These are phyloP conservation scores for Mortierella sp. DNA, from an alignment of 371 early-diverging fungal species.

Conservation along the genomic window DNA sequence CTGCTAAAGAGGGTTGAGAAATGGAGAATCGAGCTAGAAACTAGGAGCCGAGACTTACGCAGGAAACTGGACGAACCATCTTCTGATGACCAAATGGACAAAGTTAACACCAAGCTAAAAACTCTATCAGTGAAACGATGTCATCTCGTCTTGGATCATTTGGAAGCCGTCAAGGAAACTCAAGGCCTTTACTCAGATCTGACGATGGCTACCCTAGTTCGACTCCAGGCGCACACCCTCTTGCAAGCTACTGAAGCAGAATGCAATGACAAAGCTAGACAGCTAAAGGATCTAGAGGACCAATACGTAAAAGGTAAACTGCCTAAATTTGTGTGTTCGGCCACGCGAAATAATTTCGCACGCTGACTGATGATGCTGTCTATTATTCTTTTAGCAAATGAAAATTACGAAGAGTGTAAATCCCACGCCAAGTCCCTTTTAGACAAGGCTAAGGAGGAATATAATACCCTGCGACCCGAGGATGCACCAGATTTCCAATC, in stretches of 20 bases:
- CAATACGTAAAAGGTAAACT: conserved; percentile 35
- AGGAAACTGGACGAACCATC: conserved; percentile 31
- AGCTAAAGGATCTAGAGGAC: conserved; percentile 46
- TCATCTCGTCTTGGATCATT: conserved; percentile 38
- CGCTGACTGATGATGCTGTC: not conserved
- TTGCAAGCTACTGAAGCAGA: conserved; percentile 31
- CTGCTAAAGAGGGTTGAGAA: conserved; percentile 12
- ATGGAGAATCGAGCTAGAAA: conserved; percentile 22
- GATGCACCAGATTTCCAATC: conserved; percentile 62
- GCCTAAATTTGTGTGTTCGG: conserved; percentile 3
- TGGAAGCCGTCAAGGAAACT: conserved; percentile 29
- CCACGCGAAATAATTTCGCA: conserved; percentile 2
- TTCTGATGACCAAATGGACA: conserved; percentile 41
- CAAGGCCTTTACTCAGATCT: conserved; percentile 28
- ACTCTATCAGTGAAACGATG: conserved; percentile 38
- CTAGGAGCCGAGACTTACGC: conserved; percentile 11
- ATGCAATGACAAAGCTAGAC: conserved; percentile 23
- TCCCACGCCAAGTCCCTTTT: conserved; percentile 54
- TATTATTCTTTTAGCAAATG: conserved; percentile 29
- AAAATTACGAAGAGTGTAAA: conserved; percentile 49
- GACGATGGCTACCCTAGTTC: conserved; percentile 29
- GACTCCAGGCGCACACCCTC: conserved; percentile 41
- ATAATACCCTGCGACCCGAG: conserved; percentile 55
- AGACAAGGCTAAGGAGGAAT: conserved; percentile 58
- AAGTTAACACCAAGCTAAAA: conserved; percentile 27